Evolutionary conservation across 2,329 filamentous ascomycete species (phyloP).

Genomic region (Paraphoma sp.): DNA sequence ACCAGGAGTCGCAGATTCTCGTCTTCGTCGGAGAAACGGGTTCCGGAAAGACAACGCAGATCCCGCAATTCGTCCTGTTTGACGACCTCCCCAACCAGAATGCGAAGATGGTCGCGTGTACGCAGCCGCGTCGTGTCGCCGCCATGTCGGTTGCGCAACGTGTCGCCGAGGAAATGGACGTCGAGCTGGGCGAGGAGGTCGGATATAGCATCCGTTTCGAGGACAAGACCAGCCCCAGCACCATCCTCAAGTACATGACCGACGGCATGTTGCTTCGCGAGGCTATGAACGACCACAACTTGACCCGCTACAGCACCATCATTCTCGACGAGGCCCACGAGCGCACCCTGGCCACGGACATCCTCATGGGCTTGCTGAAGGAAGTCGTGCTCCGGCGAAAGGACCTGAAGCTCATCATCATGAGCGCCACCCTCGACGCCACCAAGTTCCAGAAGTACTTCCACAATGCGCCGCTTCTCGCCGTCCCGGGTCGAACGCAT

Average conservation of each 20-base stretch:
- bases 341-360: conserved; percentile 92
- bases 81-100: conserved; percentile 90
- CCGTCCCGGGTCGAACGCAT: conserved; percentile 92
- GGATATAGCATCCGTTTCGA: conserved; percentile 98
- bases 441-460: conserved; percentile 99
- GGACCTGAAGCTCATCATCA: conserved; percentile 94
- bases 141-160: conserved; percentile 98
- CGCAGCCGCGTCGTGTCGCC: conserved; percentile 94
- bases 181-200: conserved; percentile 86
- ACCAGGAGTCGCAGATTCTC: conserved; percentile 92
- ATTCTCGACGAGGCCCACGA: conserved; percentile 99
- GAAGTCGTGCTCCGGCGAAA: conserved; percentile 86
- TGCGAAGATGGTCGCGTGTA: conserved; percentile 93
- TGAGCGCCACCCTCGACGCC: conserved; percentile 93
- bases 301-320: conserved; percentile 91
- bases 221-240: conserved; percentile 85
- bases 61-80: conserved; percentile 96
- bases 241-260: conserved; percentile 99
- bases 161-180: conserved; percentile 95
- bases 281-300: conserved; percentile 87
- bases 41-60: conserved; percentile 99
- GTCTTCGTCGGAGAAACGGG: conserved; percentile 99
- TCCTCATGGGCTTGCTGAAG: conserved; percentile 91
- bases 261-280: conserved; percentile 98
- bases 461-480: conserved; percentile 88